These are phyloP conservation scores for Colletotrichum sidae DNA, from an alignment of 2,329 filamentous ascomycete genomes.

Conservation along the genomic window DNA sequence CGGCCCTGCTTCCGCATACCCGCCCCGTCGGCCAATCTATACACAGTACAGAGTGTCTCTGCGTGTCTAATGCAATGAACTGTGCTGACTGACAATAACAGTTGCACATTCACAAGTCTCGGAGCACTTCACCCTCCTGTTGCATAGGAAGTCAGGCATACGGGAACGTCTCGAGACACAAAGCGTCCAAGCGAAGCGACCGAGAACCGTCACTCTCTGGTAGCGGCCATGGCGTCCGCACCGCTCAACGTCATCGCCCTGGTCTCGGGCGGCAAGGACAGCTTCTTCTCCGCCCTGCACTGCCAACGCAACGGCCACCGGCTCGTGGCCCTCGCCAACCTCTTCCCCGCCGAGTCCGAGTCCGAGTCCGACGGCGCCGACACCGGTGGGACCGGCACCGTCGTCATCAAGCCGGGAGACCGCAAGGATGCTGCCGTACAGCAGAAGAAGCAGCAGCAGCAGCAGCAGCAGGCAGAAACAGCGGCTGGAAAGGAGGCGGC, in stretches of 20 bases:
- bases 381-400: constrained; percentile 16
- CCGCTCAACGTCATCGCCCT: constrained; percentile 85
- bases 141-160: neutral
- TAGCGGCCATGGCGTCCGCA: constrained; percentile 53
- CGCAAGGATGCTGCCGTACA: constrained; percentile 3
- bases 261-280: constrained; percentile 97
- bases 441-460: neutral
- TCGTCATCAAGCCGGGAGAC: constrained; percentile 22
- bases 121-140: too few species aligned
- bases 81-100: too few species aligned
- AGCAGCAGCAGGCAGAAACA: neutral
- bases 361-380: constrained; percentile 23
- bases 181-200: neutral
- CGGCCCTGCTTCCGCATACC: too few species aligned
- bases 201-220: neutral
- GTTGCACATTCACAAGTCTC: too few species aligned
- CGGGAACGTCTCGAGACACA: neutral
- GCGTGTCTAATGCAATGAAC: too few species aligned
- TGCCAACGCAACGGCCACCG: constrained; percentile 87
- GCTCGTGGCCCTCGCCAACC: constrained; percentile 89
- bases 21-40: too few species aligned
- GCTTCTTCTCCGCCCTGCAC: constrained; percentile 92
- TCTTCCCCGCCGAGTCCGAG: constrained; percentile 68
- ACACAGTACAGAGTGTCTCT: too few species aligned
- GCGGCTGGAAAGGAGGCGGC: constrained; percentile 21